Percentiles rank a stretch among this genome's conserved stretches.
Evolutionary conservation across 805 yeast genomes (phyloP).

Genomic region (Metschnikowia kunwiensis): DNA sequence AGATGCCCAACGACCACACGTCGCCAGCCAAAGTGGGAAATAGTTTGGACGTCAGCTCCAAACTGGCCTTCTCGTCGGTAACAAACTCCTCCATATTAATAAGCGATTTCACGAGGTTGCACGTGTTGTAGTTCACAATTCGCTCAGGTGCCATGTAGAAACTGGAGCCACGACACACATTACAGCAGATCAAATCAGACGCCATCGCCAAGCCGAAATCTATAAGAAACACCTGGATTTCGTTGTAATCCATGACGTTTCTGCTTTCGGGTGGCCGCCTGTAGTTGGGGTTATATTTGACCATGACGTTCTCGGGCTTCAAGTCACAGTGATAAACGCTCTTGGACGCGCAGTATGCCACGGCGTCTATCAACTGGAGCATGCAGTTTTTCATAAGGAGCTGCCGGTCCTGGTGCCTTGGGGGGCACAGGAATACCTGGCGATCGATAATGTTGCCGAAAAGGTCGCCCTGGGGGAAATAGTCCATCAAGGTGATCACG

Average conservation of each 20-base stretch:
- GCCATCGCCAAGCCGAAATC: slow-evolving; percentile 89
- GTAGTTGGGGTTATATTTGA: slow-evolving; percentile 29
- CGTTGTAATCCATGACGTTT: slow-evolving; percentile 40
- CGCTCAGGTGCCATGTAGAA: slow-evolving; percentile 95
- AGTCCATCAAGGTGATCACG: slow-evolving; percentile 78
- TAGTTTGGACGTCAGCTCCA: slow-evolving; percentile 28
- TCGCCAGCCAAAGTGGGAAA: slow-evolving; percentile 77
- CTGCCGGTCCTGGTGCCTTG: slow-evolving; percentile 47
- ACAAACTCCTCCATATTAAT: slow-evolving; percentile 31
- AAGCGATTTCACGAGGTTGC: slow-evolving; percentile 24
- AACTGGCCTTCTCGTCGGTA: slow-evolving; percentile 14
- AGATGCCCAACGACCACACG: slow-evolving; percentile 82
- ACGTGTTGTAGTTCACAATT: slow-evolving; percentile 43
- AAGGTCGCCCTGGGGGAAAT: slow-evolving; percentile 79
- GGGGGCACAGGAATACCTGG: slow-evolving; percentile 55
- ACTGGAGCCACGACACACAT: slow-evolving; percentile 79
- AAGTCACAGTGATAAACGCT: slow-evolving; percentile 42
- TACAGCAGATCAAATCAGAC: slow-evolving; percentile 53
- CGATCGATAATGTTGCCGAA: slow-evolving; percentile 81
- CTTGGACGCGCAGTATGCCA: slow-evolving; percentile 32
- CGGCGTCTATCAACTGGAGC: slow-evolving; percentile 37
- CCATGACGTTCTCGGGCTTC: slow-evolving; percentile 43
- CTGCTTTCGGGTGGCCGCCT: slow-evolving; percentile 15
- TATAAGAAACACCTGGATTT: slow-evolving; percentile 57
- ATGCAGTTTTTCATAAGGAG: slow-evolving; percentile 42